Base-by-base conservation (phyloP, 768 basidiomycete species). In the Pleurotus djamor region DNA sequence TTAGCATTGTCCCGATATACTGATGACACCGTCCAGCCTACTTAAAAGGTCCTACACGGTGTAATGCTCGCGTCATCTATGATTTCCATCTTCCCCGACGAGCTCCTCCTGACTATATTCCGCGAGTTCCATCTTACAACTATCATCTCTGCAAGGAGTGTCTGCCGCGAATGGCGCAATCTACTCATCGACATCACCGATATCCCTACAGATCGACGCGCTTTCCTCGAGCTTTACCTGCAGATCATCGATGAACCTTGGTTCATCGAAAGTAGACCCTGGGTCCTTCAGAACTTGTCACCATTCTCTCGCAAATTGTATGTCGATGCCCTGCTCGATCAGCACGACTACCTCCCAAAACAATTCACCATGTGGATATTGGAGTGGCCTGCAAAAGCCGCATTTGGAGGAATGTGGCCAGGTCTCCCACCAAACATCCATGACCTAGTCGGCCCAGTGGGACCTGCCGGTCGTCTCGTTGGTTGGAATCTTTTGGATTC, bases 341-440 rank as follows among this genome's bases (percentile, higher is more conserved):
- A 57, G 33, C 63, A 63, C 21, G 17, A 60, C 17, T 34, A 51
- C 33, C 43, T 64, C 5, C 69, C 67, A 3, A 62, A 67, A 41
- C 63, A 68, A 14, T 65, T 70, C 49, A 47, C 57, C 10, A 33
- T 66, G 13, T 68, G 69, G 69, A 54, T 70, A 1, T 62, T 67
- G 34, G 69, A 70, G 52, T 68, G 69, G 69, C 67, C 67, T 21
- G 65, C 59, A n/a, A 54, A 59, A 14, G 65, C 65, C 28, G 61
- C 60, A 10, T 61, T 67, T 12, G 64, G 50, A 2, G 60, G 65
- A 28, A 37, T 58, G 12, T 70, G 66, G 65, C 67, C 69, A 3
- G 66, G 60, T 33, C 58, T 67, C 16, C 63, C 63, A 44, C 28
- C 8, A 10, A 33, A 3, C 4, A 59, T 36, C 21, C 33, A 21